These are phyloP conservation scores for Pseudopyrenochaeta lycopersici DNA, from an alignment of 2,329 filamentous ascomycete species.

Conservation along the genomic window DNA sequence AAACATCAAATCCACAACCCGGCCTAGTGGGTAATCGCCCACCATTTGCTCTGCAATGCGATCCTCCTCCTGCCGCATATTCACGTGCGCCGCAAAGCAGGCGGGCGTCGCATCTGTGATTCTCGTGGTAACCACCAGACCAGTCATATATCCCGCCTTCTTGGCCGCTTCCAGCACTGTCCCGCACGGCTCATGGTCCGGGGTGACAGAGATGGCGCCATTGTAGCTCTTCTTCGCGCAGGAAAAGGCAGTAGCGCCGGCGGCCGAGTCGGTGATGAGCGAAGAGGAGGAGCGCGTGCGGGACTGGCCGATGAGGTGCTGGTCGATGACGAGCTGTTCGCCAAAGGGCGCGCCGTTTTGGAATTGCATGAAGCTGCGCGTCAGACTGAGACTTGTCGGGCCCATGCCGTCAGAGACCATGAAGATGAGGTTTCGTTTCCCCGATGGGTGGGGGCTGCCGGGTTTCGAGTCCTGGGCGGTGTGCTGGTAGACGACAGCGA, in stretches of 20 bases:
- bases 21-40: constrained; percentile 84
- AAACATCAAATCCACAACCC: constrained; percentile 89
- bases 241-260: constrained; percentile 96
- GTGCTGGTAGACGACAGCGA: constrained; percentile 83
- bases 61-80: constrained; percentile 82
- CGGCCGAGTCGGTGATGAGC: constrained; percentile 92
- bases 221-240: constrained; percentile 96
- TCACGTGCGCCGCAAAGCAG: constrained; percentile 90
- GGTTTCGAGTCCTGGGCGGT: constrained; percentile 47
- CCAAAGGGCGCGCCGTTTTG: constrained; percentile 75
- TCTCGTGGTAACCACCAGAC: constrained; percentile 92
- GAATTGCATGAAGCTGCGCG: constrained; percentile 84
- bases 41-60: constrained; percentile 92
- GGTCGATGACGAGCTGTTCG: constrained; percentile 81
- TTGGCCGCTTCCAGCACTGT: constrained; percentile 95
- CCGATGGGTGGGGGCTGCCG: constrained; percentile 51
- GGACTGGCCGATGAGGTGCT: constrained; percentile 89
- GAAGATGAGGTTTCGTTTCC: constrained; percentile 94
- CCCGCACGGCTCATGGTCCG: constrained; percentile 85
- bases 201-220: constrained; percentile 89
- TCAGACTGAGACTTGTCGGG: constrained; percentile 86
- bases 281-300: constrained; percentile 85
- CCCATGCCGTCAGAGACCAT: constrained; percentile 99
- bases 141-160: constrained; percentile 88
- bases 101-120: constrained; percentile 96